Percentiles rank a stretch among this genome's conserved stretches.
Evolutionary conservation across 2,329 filamentous ascomycete genomes (phyloP).

Genomic region (Aotearoamyces nothofagi): DNA sequence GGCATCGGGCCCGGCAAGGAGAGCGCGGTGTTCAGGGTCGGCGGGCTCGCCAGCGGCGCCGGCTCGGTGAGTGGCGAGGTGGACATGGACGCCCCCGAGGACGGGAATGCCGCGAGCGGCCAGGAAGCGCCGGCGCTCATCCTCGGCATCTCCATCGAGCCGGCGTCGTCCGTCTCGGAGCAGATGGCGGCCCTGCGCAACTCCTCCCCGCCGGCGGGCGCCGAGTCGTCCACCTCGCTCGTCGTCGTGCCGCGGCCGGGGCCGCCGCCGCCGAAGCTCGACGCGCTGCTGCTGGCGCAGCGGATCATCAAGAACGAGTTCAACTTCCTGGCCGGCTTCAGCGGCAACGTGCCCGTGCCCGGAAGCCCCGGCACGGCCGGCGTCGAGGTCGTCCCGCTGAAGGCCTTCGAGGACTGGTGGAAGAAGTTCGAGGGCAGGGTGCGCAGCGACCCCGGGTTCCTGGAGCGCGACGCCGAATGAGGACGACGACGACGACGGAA

Average conservation of each 20-base stretch:
- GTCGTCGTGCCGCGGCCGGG: slow-evolving; percentile 5
- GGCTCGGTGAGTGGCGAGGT: slow-evolving; percentile 27
- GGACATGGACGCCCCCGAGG: slow-evolving; percentile 15
- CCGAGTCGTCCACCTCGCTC: not conserved
- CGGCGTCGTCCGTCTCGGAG: slow-evolving; percentile 52
- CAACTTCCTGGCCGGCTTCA: slow-evolving; percentile 87
- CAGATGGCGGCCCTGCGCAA: slow-evolving; percentile 38
- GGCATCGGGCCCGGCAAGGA: slow-evolving; percentile 83
- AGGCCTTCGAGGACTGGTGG: slow-evolving; percentile 97
- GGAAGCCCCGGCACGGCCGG: slow-evolving; percentile 43
- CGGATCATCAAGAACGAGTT: slow-evolving; percentile 94
- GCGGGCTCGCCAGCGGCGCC: slow-evolving; percentile 22
- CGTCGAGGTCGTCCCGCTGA: slow-evolving; percentile 81
- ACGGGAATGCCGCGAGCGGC: slow-evolving; percentile 9
- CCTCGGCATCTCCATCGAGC: slow-evolving; percentile 72
- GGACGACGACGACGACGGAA: slow-evolving; percentile 6
- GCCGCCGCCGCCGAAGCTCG: slow-evolving; percentile 24
- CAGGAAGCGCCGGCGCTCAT: slow-evolving; percentile 34
- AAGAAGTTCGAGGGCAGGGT: slow-evolving; percentile 83
- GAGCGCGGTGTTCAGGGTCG: slow-evolving; percentile 77
- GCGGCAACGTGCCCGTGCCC: slow-evolving; percentile 47
- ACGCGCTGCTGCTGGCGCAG: slow-evolving; percentile 74
- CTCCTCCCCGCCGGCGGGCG: slow-evolving; percentile 12
- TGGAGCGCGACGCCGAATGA: slow-evolving; percentile 53
- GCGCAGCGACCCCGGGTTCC: slow-evolving; percentile 72